Evolutionary conservation across 2,329 filamentous ascomycete species (phyloP).

Genomic region (Curvularia sp.): DNA sequence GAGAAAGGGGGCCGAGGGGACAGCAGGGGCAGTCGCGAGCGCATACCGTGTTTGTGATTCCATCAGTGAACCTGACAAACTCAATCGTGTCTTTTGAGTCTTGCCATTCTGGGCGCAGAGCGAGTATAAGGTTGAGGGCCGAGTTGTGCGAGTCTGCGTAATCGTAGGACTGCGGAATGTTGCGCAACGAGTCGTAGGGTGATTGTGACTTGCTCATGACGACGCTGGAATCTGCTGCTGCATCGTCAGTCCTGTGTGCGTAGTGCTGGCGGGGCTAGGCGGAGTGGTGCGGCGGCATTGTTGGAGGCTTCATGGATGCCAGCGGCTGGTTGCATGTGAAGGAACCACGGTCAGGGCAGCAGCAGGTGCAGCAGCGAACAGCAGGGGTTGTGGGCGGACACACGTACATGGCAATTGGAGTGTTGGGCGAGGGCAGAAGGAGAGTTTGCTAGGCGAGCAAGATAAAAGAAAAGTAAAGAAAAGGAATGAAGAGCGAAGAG

Average conservation of each 20-base stretch:
- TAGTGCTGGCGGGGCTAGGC: constrained; percentile 1
- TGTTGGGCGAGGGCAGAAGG: not conserved
- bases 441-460: not conserved
- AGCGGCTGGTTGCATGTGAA: constrained; percentile 20
- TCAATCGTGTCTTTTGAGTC: constrained; percentile 75
- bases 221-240: constrained; percentile 18
- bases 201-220: constrained; percentile 39
- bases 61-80: constrained; percentile 92
- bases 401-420: not conserved
- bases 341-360: not conserved
- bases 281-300: not conserved
- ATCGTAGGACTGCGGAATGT: constrained; percentile 81
- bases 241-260: constrained; percentile 11
- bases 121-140: constrained; percentile 78
- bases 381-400: not conserved
- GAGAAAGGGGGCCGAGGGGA: not conserved
- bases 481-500: constrained; percentile 4
- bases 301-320: constrained; percentile 3
- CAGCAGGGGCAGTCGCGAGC: not conserved
- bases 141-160: constrained; percentile 78
- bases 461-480: not conserved
- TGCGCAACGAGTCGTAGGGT: constrained; percentile 49
- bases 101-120: constrained; percentile 84
- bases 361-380: not conserved
- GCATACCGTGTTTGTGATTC: constrained; percentile 90